These are phyloP conservation scores for Endocarpon pusillum DNA, from an alignment of 495 filamentous ascomycete genomes.

Conservation along the genomic window DNA sequence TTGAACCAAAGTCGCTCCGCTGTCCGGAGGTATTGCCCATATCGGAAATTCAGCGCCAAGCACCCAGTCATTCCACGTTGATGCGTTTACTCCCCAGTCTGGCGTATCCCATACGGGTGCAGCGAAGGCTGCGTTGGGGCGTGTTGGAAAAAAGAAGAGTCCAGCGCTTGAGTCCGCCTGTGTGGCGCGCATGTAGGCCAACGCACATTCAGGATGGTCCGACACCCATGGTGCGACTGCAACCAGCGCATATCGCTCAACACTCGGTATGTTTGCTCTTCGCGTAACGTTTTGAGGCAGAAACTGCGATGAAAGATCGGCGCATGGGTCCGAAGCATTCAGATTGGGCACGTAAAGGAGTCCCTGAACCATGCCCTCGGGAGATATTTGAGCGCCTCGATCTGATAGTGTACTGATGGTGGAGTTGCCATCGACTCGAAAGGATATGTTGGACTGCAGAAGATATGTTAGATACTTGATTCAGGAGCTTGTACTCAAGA, in stretches of 20 bases:
- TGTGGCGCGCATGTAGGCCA: conserved; percentile 49
- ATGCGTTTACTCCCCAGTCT: no score
- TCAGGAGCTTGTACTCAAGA: no score
- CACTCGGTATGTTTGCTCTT: conserved; percentile 41
- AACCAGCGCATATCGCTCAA: conserved; percentile 37
- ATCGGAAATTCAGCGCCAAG: conserved; percentile 61
- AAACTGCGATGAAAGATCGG: conserved; percentile 32
- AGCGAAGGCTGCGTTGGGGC: no score
- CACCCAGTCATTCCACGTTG: no score
- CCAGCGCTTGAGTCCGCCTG: conserved; percentile 36
- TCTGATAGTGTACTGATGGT: conserved; percentile 61
- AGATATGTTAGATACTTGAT: conserved; percentile 2
- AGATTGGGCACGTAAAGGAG: conserved; percentile 72
- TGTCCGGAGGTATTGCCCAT: conserved; percentile 59
- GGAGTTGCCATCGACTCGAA: conserved; percentile 37
- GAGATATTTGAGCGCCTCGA: no score
- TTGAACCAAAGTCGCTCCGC: conserved; percentile 50
- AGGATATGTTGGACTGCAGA: conserved; percentile 42
- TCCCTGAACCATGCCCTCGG: no score
- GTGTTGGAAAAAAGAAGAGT: conserved; percentile 60
- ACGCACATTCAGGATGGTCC: no score
- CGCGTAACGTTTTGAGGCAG: conserved; percentile 64
- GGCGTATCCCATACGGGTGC: no score
- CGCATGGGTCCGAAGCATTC: conserved; percentile 35
- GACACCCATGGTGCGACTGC: conserved; percentile 83